Conservation (phyloP, 2,329 filamentous ascomycete species). For the Xylariaceae sp. region DNA sequence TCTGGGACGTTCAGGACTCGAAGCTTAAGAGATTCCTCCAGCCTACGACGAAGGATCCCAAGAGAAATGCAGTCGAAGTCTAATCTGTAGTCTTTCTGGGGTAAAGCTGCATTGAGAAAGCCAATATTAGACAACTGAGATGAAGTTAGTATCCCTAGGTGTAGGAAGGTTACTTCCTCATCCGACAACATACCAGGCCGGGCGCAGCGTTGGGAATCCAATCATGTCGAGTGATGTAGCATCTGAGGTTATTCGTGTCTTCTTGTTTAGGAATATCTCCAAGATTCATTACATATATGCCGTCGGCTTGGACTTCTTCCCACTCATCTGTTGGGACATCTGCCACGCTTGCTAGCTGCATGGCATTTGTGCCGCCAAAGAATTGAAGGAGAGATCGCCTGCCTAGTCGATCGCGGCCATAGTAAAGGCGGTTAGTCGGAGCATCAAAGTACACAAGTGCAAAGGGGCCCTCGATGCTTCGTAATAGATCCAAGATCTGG, state of each 20-base stretch:
- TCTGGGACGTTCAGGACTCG: constrained; percentile 63
- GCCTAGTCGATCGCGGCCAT: constrained; percentile 82
- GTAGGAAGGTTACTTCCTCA: not conserved
- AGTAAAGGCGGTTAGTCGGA: constrained; percentile 60
- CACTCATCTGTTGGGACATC: constrained; percentile 52
- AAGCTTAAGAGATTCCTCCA: constrained; percentile 58
- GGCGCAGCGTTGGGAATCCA: constrained; percentile 32
- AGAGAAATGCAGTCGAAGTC: constrained; percentile 46
- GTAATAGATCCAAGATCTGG: constrained; percentile 48
- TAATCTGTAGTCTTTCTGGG: constrained; percentile 25
- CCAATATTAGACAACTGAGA: constrained; percentile 50
- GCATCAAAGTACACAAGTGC: constrained; percentile 82
- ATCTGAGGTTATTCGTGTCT: not conserved
- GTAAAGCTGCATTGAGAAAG: constrained; percentile 44
- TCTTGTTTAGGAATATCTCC: constrained; percentile 4
- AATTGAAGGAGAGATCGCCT: constrained; percentile 68
- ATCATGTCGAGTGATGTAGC: constrained; percentile 19
- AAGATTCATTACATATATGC: constrained; percentile 52
- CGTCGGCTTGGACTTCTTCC: constrained; percentile 80
- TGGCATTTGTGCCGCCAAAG: constrained; percentile 32
- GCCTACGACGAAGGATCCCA: constrained; percentile 44
- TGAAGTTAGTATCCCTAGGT: constrained; percentile 31
- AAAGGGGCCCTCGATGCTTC: constrained; percentile 74
- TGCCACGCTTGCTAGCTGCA: constrained; percentile 69
- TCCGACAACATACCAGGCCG: constrained; percentile 40